A percentile compares a stretch with the other conserved stretches of the same genome.
These are phyloP conservation scores for Triticum timopheevii DNA, from an alignment of 176 grass and related monocot genomes.

Conservation along the genomic window DNA sequence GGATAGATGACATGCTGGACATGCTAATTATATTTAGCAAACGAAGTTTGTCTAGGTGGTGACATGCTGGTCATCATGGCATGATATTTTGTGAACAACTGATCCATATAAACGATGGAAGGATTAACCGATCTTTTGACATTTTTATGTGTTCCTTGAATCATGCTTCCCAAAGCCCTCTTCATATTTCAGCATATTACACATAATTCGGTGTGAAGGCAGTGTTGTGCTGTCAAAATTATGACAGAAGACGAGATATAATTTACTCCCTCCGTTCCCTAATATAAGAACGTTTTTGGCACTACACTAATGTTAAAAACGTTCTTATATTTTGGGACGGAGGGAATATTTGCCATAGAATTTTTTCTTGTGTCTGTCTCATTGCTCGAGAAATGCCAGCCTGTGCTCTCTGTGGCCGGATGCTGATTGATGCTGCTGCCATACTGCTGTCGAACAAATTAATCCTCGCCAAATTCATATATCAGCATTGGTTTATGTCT, in stretches of 20 bases:
- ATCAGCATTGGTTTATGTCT: neutral
- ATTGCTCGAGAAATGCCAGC: too few relatives aligned
- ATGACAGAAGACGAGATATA: too few relatives aligned
- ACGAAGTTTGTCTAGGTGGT: neutral
- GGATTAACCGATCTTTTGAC: neutral
- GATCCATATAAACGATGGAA: neutral
- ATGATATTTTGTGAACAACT: neutral
- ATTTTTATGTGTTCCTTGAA: neutral
- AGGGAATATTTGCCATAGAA: too few relatives aligned
- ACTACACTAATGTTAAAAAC: too few relatives aligned
- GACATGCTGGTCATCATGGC: neutral
- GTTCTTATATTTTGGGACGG: too few relatives aligned
- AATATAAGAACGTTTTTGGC: too few relatives aligned
- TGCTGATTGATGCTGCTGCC: too few relatives aligned
- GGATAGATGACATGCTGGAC: constrained; percentile 12
- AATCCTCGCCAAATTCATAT: neutral
- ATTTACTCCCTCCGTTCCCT: too few relatives aligned
- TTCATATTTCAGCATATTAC: neutral
- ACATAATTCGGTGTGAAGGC: neutral
- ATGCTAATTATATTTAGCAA: constrained; percentile 22
- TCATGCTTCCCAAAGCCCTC: neutral
- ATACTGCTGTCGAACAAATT: neutral
- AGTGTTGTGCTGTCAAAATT: neutral
- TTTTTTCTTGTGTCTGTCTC: too few relatives aligned
- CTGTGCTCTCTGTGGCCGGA: neutral